Evolutionary conservation across 2,329 filamentous ascomycete genomes (phyloP).

Genomic region (Septoria petroselini): DNA sequence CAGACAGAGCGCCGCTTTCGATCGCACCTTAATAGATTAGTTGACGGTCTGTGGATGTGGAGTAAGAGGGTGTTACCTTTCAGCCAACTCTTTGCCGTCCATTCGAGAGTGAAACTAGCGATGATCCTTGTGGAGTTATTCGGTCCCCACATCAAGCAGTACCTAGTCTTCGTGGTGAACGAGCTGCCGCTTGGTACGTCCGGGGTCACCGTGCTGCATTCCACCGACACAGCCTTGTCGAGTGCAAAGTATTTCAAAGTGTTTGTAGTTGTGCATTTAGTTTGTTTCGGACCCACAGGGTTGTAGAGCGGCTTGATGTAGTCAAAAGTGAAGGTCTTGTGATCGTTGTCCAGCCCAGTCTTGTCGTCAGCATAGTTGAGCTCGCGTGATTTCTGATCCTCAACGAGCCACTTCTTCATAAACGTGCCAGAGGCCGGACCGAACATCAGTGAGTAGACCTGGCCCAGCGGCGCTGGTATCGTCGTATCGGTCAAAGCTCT

Average conservation of each 20-base stretch:
- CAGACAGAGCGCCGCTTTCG: constrained; percentile 90
- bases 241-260: constrained; percentile 80
- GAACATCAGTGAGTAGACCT: constrained; percentile 85
- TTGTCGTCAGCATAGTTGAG: constrained; percentile 79
- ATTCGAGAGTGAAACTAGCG: constrained; percentile 88
- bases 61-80: constrained; percentile 52
- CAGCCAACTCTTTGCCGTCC: constrained; percentile 97
- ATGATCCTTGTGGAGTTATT: constrained; percentile 80
- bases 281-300: constrained; percentile 86
- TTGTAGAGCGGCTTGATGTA: constrained; percentile 89
- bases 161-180: constrained; percentile 88
- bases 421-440: constrained; percentile 74
- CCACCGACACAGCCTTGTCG: constrained; percentile 81
- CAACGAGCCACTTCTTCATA: constrained; percentile 80
- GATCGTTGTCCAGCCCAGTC: constrained; percentile 67
- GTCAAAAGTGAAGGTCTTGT: constrained; percentile 69
- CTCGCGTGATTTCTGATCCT: constrained; percentile 87
- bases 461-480: constrained; percentile 82
- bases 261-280: constrained; percentile 87
- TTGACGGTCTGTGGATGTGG: not conserved
- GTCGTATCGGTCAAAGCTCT: constrained; percentile 80
- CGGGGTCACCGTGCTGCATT: constrained; percentile 79
- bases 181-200: constrained; percentile 93
- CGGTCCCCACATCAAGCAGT: constrained; percentile 89
- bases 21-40: constrained; percentile 66